Evolutionary conservation across 1,139 yeast species (phyloP).

Genomic region (Lodderomyces jiufengensis): DNA sequence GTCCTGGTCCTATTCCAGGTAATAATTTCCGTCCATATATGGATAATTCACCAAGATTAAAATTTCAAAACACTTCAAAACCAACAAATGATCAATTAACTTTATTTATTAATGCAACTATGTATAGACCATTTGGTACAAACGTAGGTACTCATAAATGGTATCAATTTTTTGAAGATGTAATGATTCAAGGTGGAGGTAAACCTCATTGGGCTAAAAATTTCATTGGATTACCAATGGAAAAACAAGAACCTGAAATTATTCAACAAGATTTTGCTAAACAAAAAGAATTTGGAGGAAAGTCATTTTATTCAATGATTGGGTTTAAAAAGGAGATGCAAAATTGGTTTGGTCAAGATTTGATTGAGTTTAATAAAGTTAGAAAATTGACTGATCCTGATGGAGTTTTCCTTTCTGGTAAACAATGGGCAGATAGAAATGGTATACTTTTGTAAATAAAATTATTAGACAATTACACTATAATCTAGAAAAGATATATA

Average conservation of each 20-base stretch:
- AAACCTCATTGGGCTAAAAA: conserved; percentile 99
- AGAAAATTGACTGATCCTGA: conserved; percentile 73
- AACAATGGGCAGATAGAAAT: conserved; percentile 75
- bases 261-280: conserved; percentile 35
- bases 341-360: conserved; percentile 79
- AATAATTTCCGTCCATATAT: conserved; percentile 76
- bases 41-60: conserved; percentile 70
- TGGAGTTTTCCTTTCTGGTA: conserved; percentile 75
- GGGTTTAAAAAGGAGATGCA: conserved; percentile 69
- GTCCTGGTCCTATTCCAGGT: conserved; percentile 77
- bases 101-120: conserved; percentile 86
- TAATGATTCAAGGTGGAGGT: conserved; percentile 76
- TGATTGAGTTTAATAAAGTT: conserved; percentile 54
- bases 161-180: conserved; percentile 79
- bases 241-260: conserved; percentile 16
- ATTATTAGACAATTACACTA: not conserved
- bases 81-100: conserved; percentile 80
- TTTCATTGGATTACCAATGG: conserved; percentile 61
- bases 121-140: conserved; percentile 86
- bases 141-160: conserved; percentile 75
- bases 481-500: not conserved
- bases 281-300: conserved; percentile 42
- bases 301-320: conserved; percentile 69
- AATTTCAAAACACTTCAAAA: conserved; percentile 42
- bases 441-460: conserved; percentile 48